phyloP scores from a whole-genome alignment of 2,329 filamentous ascomycete genomes.

The Botrytis byssoidea region DNA sequence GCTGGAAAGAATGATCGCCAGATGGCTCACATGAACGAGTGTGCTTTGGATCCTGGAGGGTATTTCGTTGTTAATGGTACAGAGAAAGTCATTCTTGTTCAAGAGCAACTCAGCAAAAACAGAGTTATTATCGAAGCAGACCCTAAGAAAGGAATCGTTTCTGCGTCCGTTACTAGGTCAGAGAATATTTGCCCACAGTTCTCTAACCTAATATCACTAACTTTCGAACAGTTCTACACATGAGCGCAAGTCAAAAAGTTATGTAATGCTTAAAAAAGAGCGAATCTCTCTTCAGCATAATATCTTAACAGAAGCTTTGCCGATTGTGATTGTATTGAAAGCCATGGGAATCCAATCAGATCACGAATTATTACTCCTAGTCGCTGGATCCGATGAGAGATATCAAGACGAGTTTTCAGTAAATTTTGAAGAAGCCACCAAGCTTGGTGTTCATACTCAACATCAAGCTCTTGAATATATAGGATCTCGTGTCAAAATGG shows the following conservation, averaged over 20 bases:
- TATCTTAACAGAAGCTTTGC: conserved; percentile 88
- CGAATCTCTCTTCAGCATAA: conserved; percentile 89
- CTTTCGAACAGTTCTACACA: conserved; percentile 73
- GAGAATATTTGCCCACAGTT: conserved; percentile 29
- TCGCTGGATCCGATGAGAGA: conserved; percentile 79
- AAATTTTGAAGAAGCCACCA: conserved; percentile 91
- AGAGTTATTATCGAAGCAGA: conserved; percentile 95
- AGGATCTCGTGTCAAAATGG: conserved; percentile 83
- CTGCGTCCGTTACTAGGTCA: conserved; percentile 80
- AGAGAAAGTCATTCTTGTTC: conserved; percentile 97
- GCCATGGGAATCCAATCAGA: conserved; percentile 92
- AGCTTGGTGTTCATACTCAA: conserved; percentile 83
- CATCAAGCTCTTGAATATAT: conserved; percentile 95
- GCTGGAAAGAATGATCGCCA: conserved; percentile 78
- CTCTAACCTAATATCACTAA: conserved; percentile 21
- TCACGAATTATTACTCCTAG: conserved; percentile 88
- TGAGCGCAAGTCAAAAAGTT: conserved; percentile 96
- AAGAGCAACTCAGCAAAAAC: conserved; percentile 99
- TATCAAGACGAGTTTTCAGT: conserved; percentile 95
- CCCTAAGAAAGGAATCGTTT: conserved; percentile 87
- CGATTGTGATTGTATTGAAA: conserved; percentile 89
- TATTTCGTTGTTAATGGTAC: conserved; percentile 98
- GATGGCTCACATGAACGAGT: conserved; percentile 93
- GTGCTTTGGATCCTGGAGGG: conserved; percentile 90
- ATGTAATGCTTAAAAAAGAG: conserved; percentile 92